Percentiles rank a stretch among this genome's conserved stretches.
These are phyloP conservation scores for Dioszegia hungarica DNA, from an alignment of 768 basidiomycete genomes.

Conservation along the genomic window DNA sequence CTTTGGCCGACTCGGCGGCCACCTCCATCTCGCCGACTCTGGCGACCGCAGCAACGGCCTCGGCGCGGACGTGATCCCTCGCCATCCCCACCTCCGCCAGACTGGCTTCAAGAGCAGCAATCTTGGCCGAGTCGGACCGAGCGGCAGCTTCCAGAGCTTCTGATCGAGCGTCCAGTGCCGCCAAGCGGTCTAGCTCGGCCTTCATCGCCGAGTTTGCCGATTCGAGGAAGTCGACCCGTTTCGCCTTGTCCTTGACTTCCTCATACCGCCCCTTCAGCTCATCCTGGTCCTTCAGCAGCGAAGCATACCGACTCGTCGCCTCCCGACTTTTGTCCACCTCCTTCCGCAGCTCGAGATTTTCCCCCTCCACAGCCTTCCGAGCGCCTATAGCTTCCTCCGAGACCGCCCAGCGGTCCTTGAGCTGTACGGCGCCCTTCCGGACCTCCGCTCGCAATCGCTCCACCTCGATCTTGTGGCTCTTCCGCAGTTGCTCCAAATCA, in stretches of 20 bases:
- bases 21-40: not conserved
- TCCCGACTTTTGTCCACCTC: not conserved
- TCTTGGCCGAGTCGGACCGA: not conserved
- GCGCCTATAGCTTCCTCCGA: not conserved
- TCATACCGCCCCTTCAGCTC: not conserved
- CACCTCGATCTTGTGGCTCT: not conserved
- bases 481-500: not conserved
- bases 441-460: not conserved
- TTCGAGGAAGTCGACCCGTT: conserved; percentile 5
- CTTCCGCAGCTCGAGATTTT: not conserved
- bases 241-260: not conserved
- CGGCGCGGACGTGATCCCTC: not conserved
- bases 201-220: not conserved
- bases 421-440: not conserved
- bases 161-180: not conserved
- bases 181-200: conserved; percentile 2
- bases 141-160: conserved; percentile 1
- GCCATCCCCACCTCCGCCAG: not conserved
- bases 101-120: not conserved
- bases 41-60: not conserved
- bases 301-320: not conserved
- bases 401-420: not conserved
- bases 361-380: not conserved
- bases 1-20: not conserved
- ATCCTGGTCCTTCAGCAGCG: not conserved